Percentiles rank a stretch among this genome's conserved stretches.
phyloP scores from a whole-genome alignment of 176 grass and related monocot species.

The Lolium rigidum region DNA sequence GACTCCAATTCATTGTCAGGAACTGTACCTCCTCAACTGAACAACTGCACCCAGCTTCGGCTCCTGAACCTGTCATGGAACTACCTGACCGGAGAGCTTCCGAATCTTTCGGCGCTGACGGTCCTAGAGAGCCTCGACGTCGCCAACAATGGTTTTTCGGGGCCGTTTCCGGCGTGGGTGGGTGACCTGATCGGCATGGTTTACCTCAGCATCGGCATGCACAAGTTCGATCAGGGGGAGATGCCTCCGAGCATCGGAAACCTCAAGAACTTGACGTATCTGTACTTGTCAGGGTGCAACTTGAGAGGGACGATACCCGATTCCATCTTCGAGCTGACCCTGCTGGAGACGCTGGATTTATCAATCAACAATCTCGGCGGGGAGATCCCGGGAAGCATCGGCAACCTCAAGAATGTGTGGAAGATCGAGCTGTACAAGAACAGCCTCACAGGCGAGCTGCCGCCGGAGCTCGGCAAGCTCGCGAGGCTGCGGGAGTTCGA shows the following conservation, averaged over 20 bases:
- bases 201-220: conserved; percentile 57
- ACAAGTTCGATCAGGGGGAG: conserved; percentile 58
- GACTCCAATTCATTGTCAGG: conserved; percentile 65
- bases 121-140: conserved; percentile 58
- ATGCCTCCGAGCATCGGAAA: conserved; percentile 62
- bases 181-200: conserved; percentile 42
- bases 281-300: conserved; percentile 56
- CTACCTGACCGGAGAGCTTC: conserved; percentile 53
- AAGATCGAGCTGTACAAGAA: conserved; percentile 89
- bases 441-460: conserved; percentile 62
- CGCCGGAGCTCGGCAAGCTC: conserved; percentile 63
- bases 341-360: conserved; percentile 71
- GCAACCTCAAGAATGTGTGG: conserved; percentile 58
- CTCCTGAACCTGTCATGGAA: conserved; percentile 72
- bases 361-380: conserved; percentile 65
- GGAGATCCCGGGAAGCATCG: conserved; percentile 54
- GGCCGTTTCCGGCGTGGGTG: conserved; percentile 64
- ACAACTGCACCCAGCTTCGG: conserved; percentile 50
- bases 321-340: conserved; percentile 59
- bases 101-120: conserved; percentile 59
- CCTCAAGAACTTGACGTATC: conserved; percentile 81
- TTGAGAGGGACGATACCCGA: conserved; percentile 63
- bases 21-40: conserved; percentile 55
- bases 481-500: conserved; percentile 59
- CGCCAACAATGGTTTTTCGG: conserved; percentile 51